Evolutionary conservation across 2,329 filamentous ascomycete species (phyloP).

Genomic region (Beauveria asiatica): DNA sequence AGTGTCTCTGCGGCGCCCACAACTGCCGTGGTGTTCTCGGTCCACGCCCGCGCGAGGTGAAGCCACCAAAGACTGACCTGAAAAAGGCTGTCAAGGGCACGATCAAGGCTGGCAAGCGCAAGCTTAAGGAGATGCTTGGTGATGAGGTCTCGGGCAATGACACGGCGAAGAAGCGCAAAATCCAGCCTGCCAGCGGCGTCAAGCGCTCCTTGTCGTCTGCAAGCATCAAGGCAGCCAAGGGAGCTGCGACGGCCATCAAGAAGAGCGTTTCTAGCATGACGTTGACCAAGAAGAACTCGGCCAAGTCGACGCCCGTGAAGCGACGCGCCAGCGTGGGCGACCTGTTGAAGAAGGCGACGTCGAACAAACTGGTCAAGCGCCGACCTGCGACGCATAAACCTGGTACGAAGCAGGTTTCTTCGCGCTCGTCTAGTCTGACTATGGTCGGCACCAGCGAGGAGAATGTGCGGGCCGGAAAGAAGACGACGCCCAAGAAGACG

Average conservation of each 20-base stretch:
- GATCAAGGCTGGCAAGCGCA: conserved; percentile 45
- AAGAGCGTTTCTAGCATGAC: conserved; percentile 27
- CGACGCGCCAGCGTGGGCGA: conserved; percentile 19
- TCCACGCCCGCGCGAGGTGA: conserved; percentile 50
- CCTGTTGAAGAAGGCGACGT: conserved; percentile 22
- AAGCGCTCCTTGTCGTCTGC: conserved; percentile 27
- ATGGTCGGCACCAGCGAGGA: conserved; percentile 12
- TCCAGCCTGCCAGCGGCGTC: conserved; percentile 24
- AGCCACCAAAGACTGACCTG: conserved; percentile 36
- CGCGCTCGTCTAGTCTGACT: conserved; percentile 17
- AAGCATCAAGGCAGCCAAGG: conserved; percentile 28
- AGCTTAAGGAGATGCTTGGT: conserved; percentile 44
- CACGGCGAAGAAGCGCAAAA: conserved; percentile 41
- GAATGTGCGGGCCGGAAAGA: conserved; percentile 11
- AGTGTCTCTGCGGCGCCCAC: conserved; percentile 52
- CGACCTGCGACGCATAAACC: neutral
- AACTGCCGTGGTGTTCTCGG: conserved; percentile 59
- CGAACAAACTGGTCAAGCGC: conserved; percentile 13
- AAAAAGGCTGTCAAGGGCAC: conserved; percentile 31
- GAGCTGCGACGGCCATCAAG: conserved; percentile 28
- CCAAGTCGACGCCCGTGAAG: conserved; percentile 19
- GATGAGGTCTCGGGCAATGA: conserved; percentile 30
- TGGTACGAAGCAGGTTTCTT: conserved; percentile 5
- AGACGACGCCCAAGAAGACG: conserved; percentile 2
- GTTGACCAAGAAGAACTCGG: conserved; percentile 21